Evolutionary conservation across 352 stramenopile genomes (phyloP), one percentile per base, ranked within the genome.

Genomic region (Pythium sukuiense): DNA sequence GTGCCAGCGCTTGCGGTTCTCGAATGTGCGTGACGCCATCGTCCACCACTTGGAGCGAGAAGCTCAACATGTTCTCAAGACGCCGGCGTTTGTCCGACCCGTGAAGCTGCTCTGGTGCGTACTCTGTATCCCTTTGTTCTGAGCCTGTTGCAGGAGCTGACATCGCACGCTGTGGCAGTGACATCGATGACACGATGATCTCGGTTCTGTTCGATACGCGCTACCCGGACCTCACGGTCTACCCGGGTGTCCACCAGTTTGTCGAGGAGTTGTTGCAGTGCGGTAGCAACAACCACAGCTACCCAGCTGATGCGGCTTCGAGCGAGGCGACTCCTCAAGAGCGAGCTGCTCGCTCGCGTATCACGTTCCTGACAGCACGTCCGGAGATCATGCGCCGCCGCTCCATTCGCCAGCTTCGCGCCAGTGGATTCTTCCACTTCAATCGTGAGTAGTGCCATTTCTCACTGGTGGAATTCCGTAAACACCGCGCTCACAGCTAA

Each of bases 141-240:
- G 35, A 41, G 50, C 6, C 41, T 27, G 33, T 29, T 45, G 26
- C 32, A 52, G 2, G 58, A 18, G 7, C 0, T 35, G 27, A 14
- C 6, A 29, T 13, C 52, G 9, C 20, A 20, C 46, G 7, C n/a
- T 56, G 35, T 61, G 12, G 2, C 58, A 93, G 85, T 65, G 85
- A 93, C 58, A 93, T 93, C 60, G 85, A 93, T 59, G 85, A 93
- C 67, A 93, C 85, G 37, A 76, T 93, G 72, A 71, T 90, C 11
- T 87, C 83, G 6, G 79, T 82, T 24, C 73, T 94, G 12, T 94
- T 94, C 45, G 85, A 94, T 63, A 87, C 75, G 49, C 79, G 85
- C 43, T 94, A 94, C 60, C 85, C 85, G 24, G 82, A 92, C 54
- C 72, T 94, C 33, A 92, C 85, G 12, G 83, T 94, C 4, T 94